These are phyloP conservation scores for Pyrenophora graminea DNA, from an alignment of 2,329 filamentous ascomycete genomes.

Conservation along the genomic window DNA sequence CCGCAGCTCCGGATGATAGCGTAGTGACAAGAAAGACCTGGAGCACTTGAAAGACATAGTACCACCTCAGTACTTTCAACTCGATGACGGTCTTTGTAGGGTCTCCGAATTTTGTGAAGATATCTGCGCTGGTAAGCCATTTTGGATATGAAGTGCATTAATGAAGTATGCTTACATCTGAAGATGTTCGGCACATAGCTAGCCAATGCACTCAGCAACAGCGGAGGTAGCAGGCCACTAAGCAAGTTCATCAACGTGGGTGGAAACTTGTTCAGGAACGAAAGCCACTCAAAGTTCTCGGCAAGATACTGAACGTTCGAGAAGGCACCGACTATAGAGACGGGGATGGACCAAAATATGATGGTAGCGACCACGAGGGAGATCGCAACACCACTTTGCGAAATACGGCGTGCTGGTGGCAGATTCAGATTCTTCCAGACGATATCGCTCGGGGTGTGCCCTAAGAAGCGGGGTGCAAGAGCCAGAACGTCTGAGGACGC, in stretches of 20 bases:
- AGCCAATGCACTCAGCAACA: conserved; percentile 83
- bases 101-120: conserved; percentile 79
- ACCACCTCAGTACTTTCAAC: conserved; percentile 85
- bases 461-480: conserved; percentile 84
- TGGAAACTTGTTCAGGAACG: conserved; percentile 75
- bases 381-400: conserved; percentile 70
- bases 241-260: conserved; percentile 75
- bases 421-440: conserved; percentile 86
- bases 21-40: conserved; percentile 92
- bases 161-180: conserved; percentile 61
- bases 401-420: conserved; percentile 81
- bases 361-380: conserved; percentile 77
- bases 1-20: conserved; percentile 76
- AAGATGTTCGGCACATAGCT: conserved; percentile 82
- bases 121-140: conserved; percentile 54
- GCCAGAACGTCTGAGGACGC: conserved; percentile 59
- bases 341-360: conserved; percentile 81
- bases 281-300: conserved; percentile 67
- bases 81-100: conserved; percentile 81
- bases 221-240: conserved; percentile 78
- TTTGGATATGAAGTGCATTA: not conserved
- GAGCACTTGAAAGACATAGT: conserved; percentile 87
- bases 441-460: conserved; percentile 78
- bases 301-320: conserved; percentile 79
- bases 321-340: conserved; percentile 80